These are phyloP conservation scores for Sordariomycetes sp. DNA, from an alignment of 2,329 filamentous ascomycete genomes.

Conservation along the genomic window DNA sequence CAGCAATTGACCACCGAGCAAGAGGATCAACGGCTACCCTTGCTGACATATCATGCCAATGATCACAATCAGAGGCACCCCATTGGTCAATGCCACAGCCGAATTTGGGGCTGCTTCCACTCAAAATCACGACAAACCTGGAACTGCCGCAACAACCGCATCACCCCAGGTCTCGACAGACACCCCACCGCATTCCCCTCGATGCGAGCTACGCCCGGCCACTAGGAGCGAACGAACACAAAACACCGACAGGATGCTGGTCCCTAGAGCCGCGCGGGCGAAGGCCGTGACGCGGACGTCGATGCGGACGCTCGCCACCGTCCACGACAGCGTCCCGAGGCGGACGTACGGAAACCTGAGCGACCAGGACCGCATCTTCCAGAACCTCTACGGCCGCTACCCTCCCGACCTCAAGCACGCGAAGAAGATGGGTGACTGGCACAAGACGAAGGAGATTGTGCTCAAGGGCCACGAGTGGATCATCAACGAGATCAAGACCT, in stretches of 20 bases:
- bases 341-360: slow-evolving; percentile 73
- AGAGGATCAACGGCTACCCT: not conserved
- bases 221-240: slow-evolving; percentile 12
- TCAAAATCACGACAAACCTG: slow-evolving; percentile 13
- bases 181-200: slow-evolving; percentile 10
- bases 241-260: slow-evolving; percentile 22
- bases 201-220: slow-evolving; percentile 8
- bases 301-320: slow-evolving; percentile 64
- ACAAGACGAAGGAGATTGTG: slow-evolving; percentile 98
- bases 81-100: slow-evolving; percentile 24
- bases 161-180: slow-evolving; percentile 10
- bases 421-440: slow-evolving; percentile 97
- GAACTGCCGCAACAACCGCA: slow-evolving; percentile 18
- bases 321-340: slow-evolving; percentile 52
- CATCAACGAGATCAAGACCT: slow-evolving; percentile 94
- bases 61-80: slow-evolving; percentile 4
- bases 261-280: slow-evolving; percentile 26
- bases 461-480: slow-evolving; percentile 96
- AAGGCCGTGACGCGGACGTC: slow-evolving; percentile 26
- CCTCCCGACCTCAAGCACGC: slow-evolving; percentile 84
- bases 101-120: slow-evolving; percentile 7
- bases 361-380: slow-evolving; percentile 98
- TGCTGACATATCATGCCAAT: slow-evolving; percentile 2
- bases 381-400: slow-evolving; percentile 92
- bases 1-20: not conserved